A percentile compares a stretch with the other conserved stretches of the same genome.
These are phyloP conservation scores for Trichophyton verrucosum DNA, from an alignment of 2,329 filamentous ascomycete genomes.

Conservation along the genomic window DNA sequence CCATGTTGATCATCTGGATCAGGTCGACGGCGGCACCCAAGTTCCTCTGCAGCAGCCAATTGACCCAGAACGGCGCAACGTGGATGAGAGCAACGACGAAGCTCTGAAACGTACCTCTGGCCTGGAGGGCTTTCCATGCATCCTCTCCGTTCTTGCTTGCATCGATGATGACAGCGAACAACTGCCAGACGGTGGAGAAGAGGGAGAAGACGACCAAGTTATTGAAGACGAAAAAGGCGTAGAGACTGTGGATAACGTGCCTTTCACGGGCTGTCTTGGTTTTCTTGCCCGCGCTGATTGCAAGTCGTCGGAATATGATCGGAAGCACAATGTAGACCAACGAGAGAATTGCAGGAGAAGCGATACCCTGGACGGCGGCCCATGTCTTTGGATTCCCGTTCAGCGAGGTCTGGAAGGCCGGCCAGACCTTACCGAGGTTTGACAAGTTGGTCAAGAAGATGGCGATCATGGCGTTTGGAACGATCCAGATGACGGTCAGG, in stretches of 20 bases:
- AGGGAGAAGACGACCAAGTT: slow-evolving; percentile 89
- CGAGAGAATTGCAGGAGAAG: slow-evolving; percentile 75
- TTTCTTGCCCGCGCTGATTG: slow-evolving; percentile 70
- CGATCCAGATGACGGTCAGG: slow-evolving; percentile 76
- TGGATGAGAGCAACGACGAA: slow-evolving; percentile 65
- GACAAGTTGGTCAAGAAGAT: slow-evolving; percentile 79
- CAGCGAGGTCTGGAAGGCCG: slow-evolving; percentile 56
- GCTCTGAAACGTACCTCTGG: slow-evolving; percentile 49
- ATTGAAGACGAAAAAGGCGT: slow-evolving; percentile 95
- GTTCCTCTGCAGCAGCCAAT: slow-evolving; percentile 84
- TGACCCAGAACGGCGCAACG: slow-evolving; percentile 86
- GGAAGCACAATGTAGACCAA: slow-evolving; percentile 78
- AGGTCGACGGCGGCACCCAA: slow-evolving; percentile 87
- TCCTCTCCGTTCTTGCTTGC: slow-evolving; percentile 45
- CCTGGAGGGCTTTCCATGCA: slow-evolving; percentile 56
- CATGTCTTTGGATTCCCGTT: slow-evolving; percentile 53
- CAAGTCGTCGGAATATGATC: slow-evolving; percentile 78
- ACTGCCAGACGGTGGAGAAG: slow-evolving; percentile 70
- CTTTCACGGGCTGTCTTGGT: slow-evolving; percentile 87
- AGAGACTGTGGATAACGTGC: slow-evolving; percentile 82
- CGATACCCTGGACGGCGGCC: slow-evolving; percentile 85
- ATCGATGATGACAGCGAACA: slow-evolving; percentile 53
- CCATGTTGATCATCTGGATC: slow-evolving; percentile 71
- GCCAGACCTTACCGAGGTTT: slow-evolving; percentile 72
- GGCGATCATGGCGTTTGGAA: slow-evolving; percentile 85